Evolutionary conservation across 2,329 filamentous ascomycete genomes (phyloP), one percentile per base, ranked within the genome.

Genomic region (Gaeumannomyces tritici): DNA sequence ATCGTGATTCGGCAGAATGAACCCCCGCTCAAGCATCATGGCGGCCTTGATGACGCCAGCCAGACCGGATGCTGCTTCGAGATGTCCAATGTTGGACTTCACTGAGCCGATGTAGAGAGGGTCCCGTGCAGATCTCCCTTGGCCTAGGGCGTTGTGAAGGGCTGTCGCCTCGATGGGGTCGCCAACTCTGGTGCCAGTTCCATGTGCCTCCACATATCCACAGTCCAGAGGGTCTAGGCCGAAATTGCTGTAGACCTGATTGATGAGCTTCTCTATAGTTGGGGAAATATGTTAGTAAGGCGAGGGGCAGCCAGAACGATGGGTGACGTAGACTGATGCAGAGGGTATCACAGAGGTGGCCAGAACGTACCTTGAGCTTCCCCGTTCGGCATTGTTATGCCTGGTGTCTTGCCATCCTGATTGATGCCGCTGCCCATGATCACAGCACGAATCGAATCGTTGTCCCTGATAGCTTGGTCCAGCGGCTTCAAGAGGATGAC

Each of bases 401-500:
- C 83, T 2, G 79, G 79, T 0, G 77, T 82, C 62, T 73, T 79
- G 21, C 85, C 85, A 67, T 88, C 84, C 64, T 81, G 79, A 66
- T 84, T 85, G 58, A 79, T 72, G 3, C 77, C 80, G 4, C 77
- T 80, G 21, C 75, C 79, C 31, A 74, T 73, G 61, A 86, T 81
- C 55, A 84, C 73, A 13, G 79, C 79, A 47, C 78, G 74, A 63
- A 84, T 80, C 2, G 77, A 75, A 67, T 88, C 83, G 28, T 80
- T 80, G 64, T 84, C 83, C 55, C 69, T 72, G 28, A 85, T 69
- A 2, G 85, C 85, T 63, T 82, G 76, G 42, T 79, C 76, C 0
- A 87, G 74, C 0, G 77, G 78, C 72, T 88, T 88, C 15, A 88
- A 69, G 13, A 87, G 69, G 3, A 88, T 66, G 60, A 80, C 75